Evolutionary conservation across 257 asterid genomes (phyloP).

Genomic region (Rhazya stricta): DNA sequence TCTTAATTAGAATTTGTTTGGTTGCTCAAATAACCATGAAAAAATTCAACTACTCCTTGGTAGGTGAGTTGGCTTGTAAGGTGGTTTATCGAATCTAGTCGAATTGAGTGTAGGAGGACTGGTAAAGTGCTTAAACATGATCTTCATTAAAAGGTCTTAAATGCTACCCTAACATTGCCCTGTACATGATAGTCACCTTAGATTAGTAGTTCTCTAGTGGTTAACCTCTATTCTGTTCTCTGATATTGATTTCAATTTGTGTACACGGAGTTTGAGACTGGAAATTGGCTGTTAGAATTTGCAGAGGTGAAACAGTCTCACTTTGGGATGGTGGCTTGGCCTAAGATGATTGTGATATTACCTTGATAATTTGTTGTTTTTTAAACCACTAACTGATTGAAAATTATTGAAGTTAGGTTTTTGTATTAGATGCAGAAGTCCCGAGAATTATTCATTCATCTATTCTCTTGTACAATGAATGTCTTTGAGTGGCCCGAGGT

Average conservation of each 20-base stretch:
- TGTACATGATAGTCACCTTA: not conserved
- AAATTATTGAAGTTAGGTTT: no score
- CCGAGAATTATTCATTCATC: no score
- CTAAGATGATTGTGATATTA: not conserved
- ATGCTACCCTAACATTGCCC: not conserved
- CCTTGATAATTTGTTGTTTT: not conserved
- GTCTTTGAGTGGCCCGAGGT: no score
- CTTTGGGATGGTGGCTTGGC: no score
- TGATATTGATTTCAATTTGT: not conserved
- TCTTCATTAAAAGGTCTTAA: no score
- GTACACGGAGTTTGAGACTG: not conserved
- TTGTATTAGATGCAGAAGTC: no score
- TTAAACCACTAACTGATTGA: not conserved
- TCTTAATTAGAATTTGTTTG: not conserved
- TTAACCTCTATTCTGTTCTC: not conserved
- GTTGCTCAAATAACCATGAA: not conserved
- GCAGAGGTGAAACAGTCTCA: not conserved
- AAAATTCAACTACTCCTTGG: not conserved
- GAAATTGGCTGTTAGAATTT: not conserved
- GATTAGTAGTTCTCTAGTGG: not conserved
- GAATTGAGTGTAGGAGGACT: not conserved
- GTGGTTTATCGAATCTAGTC: not conserved
- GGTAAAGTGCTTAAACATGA: no score
- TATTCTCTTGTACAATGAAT: no score
- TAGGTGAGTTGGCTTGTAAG: not conserved